Conservation (phyloP, 2,329 filamentous ascomycete species). For the Pseudopyricularia javanii region DNA sequence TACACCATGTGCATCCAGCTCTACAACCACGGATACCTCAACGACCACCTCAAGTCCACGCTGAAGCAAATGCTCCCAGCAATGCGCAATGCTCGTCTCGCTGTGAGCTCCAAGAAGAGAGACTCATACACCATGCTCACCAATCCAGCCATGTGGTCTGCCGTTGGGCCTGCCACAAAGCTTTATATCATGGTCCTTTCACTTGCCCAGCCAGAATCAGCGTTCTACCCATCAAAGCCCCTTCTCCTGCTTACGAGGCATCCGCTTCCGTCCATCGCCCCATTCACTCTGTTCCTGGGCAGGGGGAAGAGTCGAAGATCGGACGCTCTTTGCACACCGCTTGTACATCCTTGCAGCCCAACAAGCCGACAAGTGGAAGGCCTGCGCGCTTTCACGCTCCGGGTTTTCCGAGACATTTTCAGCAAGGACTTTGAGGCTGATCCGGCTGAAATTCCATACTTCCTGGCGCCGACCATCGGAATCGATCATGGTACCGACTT, state of each 20-base stretch:
- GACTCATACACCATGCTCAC: conserved; percentile 63
- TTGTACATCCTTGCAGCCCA: conserved; percentile 30
- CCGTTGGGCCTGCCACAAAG: conserved; percentile 28
- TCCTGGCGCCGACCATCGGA: conserved; percentile 48
- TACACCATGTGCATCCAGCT: conserved; percentile 70
- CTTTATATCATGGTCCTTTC: conserved; percentile 53
- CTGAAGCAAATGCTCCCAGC: conserved; percentile 60
- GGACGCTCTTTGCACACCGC: conserved; percentile 34
- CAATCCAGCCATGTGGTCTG: conserved; percentile 66
- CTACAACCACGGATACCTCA: conserved; percentile 51
- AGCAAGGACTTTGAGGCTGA: conserved; percentile 69
- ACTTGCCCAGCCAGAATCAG: conserved; percentile 39
- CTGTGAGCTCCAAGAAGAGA: conserved; percentile 67
- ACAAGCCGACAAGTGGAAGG: conserved; percentile 30
- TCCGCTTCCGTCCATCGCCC: conserved; percentile 49
- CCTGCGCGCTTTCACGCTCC: conserved; percentile 62
- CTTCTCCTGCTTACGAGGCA: conserved; percentile 61
- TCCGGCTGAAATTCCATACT: conserved; percentile 62
- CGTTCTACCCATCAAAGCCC: conserved; percentile 48
- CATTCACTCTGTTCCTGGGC: conserved; percentile 62
- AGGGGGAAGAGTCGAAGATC: conserved; percentile 40
- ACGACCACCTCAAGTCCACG: conserved; percentile 62
- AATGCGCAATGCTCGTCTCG: conserved; percentile 80
- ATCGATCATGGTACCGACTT: not conserved
- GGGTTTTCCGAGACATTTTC: conserved; percentile 73